Base-by-base conservation (phyloP, 192 early-diverging fungal genomes). In the Rhizophagus prolifer region DNA sequence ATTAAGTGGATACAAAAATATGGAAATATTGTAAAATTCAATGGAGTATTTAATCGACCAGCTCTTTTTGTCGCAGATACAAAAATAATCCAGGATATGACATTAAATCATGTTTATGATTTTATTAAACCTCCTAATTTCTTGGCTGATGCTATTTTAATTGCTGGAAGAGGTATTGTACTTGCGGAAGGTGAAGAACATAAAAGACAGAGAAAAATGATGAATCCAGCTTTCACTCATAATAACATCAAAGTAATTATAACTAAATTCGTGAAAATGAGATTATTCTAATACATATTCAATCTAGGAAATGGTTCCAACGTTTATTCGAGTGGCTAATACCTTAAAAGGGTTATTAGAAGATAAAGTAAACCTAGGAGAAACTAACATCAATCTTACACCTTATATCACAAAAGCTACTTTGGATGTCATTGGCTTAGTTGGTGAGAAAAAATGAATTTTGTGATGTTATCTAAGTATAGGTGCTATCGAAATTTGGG, bases 221-320 rank as follows among this genome's bases (percentile, higher is more conserved):
- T 90, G 13, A 87, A 88, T 72, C 88, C 88, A 7, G 85, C 86
- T 9, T 90, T 90, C 36, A 69, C 79, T 12, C 58, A 81, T 66
- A 65, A 77, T n/a, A 74, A 82, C 12, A 82, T 89, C 50, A 85
- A 86, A 30, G 76, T 72, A 9, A 82, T 89, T 62, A n/a, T n/a
- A n/a, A n/a, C n/a, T n/a, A n/a, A n/a, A n/a, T n/a, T n/a, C n/a
- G n/a, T n/a, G n/a, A n/a, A n/a, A n/a, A n/a, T n/a, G n/a, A n/a
- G n/a, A n/a, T n/a, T n/a, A n/a, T n/a, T n/a, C n/a, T n/a, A n/a
- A n/a, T n/a, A n/a, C 2, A 12, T 0, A 23, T 47, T 25, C 31
- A 19, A n/a, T 58, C 19, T 72, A 72, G 70, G 54, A 59, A 59
- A 72, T 72, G 70, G 30, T 59, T 3, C 70, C 70, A 12, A 72